Percentiles rank a stretch among this genome's conserved stretches.
phyloP scores from a whole-genome alignment of 805 yeast species.

The Candida qinlingensis region DNA sequence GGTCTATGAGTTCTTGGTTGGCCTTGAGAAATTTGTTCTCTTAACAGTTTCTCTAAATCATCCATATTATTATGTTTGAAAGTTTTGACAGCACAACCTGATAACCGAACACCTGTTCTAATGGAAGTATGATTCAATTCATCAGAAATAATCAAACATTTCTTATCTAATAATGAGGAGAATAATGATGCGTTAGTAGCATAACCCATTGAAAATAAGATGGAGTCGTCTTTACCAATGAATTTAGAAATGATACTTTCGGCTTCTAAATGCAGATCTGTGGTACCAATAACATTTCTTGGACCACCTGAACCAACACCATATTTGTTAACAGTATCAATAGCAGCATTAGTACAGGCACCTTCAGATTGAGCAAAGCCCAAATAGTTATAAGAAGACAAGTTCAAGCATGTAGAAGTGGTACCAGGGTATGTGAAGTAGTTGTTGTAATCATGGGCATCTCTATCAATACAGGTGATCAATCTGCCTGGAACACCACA shows the following conservation, averaged over 20 bases:
- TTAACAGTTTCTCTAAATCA: slow-evolving; percentile 66
- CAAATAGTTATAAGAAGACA: slow-evolving; percentile 87
- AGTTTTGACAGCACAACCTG: slow-evolving; percentile 90
- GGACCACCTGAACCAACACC: slow-evolving; percentile 83
- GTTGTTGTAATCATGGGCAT: slow-evolving; percentile 57
- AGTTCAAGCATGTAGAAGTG: slow-evolving; percentile 71
- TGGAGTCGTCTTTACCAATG: slow-evolving; percentile 84
- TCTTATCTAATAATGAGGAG: slow-evolving; percentile 74
- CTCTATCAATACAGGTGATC: slow-evolving; percentile 75
- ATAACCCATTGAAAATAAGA: slow-evolving; percentile 90
- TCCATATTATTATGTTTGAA: slow-evolving; percentile 89
- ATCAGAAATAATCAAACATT: slow-evolving; percentile 89
- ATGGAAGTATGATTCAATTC: slow-evolving; percentile 94
- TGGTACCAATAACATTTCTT: slow-evolving; percentile 67
- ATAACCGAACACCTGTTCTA: slow-evolving; percentile 87
- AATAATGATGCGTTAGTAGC: slow-evolving; percentile 91
- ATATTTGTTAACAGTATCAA: slow-evolving; percentile 53
- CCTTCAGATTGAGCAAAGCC: slow-evolving; percentile 98
- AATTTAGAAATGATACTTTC: slow-evolving; percentile 78
- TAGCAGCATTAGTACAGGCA: slow-evolving; percentile 75
- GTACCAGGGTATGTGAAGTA: slow-evolving; percentile 73
- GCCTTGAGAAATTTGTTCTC: slow-evolving; percentile 54
- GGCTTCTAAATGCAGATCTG: slow-evolving; percentile 66
- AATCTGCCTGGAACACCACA: slow-evolving; percentile 96
- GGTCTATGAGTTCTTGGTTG: slow-evolving; percentile 88